Base-by-base conservation (phyloP, 371 early-diverging fungal genomes). In the Fennellomyces sp. region DNA sequence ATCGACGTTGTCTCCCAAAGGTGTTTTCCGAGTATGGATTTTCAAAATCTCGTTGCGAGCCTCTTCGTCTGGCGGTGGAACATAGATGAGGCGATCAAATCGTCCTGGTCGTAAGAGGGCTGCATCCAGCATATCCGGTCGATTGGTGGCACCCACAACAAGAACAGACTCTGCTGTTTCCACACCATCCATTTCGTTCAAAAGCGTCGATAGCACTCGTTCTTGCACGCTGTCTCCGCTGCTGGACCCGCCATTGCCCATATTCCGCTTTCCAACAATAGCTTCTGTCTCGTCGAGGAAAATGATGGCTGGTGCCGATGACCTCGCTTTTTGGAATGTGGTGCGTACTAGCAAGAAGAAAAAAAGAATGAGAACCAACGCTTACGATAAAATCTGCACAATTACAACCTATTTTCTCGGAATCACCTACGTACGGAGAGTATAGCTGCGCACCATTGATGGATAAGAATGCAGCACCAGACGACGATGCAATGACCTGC, bases 211-310 rank as follows among this genome's bases (percentile, higher is more conserved):
- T 17, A 97, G 63, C 0, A 97, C 85, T 12, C 98, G 80, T 65
- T 96, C 96, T 59, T 91, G 93, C 3, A 96, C 97, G 25, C 85
- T 76, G 60, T 96, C 96, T 0, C 87, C 85, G 1, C 87, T 83
- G n/a, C 75, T 69, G 5, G 75, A 78, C 31, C 82, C 83, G 8
- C 78, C 86, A 25, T 82, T 61, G 1, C 88, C 91, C 87, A 80
- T 90, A 55, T 82, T 88, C 64, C 92, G 88, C 73, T 93, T 94
- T 12, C 98, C 97, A 0, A 96, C 96, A 55, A 99, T 93, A 0
- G 98, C 91, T 67, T 99, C 99, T 41, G 99, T 87, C 75, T 99
- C 99, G 75, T 99, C 98, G 47, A 99, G 75, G 68, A 99, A 99
- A 35, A 99, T 81, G n/a, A 99, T 87, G 0, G 97, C 81, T 0